phyloP scores from a whole-genome alignment of 257 asterid genomes.

The Solanum pimpinellifolium region DNA sequence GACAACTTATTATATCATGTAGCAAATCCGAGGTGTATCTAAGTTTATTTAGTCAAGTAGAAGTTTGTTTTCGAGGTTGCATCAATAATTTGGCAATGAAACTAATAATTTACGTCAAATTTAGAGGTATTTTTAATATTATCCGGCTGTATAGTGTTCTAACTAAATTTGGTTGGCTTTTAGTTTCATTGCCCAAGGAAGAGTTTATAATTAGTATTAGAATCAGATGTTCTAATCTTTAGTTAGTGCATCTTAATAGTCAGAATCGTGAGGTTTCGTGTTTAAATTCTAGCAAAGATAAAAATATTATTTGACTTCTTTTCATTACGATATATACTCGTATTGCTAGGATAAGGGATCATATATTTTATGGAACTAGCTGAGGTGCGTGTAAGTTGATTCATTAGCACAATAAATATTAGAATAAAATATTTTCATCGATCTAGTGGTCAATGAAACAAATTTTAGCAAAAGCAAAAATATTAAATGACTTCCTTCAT shows the following conservation, averaged over 20 bases:
- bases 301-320: background rate
- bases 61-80: no score
- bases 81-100: no score
- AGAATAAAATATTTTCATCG: no score
- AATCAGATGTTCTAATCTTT: no score
- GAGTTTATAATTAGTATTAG: background rate
- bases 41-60: no score
- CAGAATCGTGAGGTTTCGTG: background rate
- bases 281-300: background rate
- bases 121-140: no score
- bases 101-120: no score
- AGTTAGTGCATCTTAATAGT: no score
- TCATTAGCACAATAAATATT: background rate
- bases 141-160: background rate
- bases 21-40: background rate
- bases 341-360: background rate
- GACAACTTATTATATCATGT: no score
- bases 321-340: background rate
- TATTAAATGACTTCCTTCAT: no score
- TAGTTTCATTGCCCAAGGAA: background rate
- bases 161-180: background rate
- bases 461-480: no score
- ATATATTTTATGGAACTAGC: background rate
- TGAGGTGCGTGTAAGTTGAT: background rate
- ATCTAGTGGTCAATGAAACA: no score